phyloP scores from a whole-genome alignment of 1,284 basidiomycete species.

The Coniophora puteana region DNA sequence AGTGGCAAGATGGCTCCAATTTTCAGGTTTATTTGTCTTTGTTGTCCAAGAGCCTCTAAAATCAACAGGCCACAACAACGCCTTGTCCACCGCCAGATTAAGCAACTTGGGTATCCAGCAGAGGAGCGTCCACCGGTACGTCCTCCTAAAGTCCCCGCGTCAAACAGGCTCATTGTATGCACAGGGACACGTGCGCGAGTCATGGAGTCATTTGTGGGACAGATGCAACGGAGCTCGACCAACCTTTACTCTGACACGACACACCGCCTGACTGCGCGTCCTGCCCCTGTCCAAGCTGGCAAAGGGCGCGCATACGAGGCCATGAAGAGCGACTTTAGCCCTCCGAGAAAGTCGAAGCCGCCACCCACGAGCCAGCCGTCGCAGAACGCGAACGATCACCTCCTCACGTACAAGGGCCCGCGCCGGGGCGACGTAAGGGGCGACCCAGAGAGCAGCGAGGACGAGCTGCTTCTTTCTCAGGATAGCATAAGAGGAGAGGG shows the following conservation, averaged over 20 bases:
- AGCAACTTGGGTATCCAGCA: too few species aligned
- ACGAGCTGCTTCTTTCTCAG: conserved; percentile 27
- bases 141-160: too few species aligned
- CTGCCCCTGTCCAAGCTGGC: conserved; percentile 22
- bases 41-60: conserved; percentile 22
- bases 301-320: conserved; percentile 24
- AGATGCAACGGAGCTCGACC: neutral
- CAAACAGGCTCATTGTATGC: neutral
- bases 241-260: conserved; percentile 14
- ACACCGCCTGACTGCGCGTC: conserved; percentile 23
- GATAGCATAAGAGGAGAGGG: too few species aligned
- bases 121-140: too few species aligned
- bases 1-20: neutral
- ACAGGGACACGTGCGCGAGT: conserved; percentile 1
- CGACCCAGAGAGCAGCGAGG: conserved; percentile 21
- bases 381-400: too few species aligned
- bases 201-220: conserved; percentile 22
- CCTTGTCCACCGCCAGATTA: conserved; percentile 11
- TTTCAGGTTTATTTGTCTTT: conserved; percentile 16
- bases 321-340: conserved; percentile 18
- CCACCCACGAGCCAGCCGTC: neutral
- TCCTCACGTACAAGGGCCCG: neutral
- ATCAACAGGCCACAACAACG: conserved; percentile 28
- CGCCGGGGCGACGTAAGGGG: neutral
- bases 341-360: conserved; percentile 12